These are phyloP conservation scores for Tetrahymena malaccensis DNA, from an alignment of 73 alveolate genomes.

Conservation along the genomic window DNA sequence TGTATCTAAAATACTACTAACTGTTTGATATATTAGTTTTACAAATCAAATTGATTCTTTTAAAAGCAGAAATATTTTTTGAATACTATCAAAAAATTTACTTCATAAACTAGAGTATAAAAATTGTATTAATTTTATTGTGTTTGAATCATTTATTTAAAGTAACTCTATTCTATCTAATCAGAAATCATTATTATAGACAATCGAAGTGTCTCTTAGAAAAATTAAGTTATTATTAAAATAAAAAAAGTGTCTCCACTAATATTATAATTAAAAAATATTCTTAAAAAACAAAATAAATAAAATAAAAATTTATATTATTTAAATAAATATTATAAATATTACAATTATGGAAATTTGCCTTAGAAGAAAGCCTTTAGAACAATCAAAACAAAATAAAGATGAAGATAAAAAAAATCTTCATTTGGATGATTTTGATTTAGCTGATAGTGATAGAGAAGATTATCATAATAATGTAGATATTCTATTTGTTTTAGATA, in stretches of 20 bases:
- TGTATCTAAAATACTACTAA: no score
- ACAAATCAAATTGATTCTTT: no score
- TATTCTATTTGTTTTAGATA: neutral
- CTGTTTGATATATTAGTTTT: no score
- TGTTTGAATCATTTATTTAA: no score
- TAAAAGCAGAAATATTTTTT: no score
- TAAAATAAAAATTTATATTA: neutral
- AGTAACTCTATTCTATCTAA: no score
- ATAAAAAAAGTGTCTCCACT: neutral
- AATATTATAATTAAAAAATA: neutral
- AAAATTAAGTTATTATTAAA: neutral
- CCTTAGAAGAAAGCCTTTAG: neutral
- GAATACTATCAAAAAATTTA: no score
- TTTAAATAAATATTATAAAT: neutral
- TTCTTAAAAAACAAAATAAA: neutral
- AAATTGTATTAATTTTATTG: no score
- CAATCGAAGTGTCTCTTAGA: neutral
- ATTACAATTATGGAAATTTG: neutral
- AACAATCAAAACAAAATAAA: neutral
- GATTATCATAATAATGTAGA: neutral
- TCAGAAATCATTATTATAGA: neutral
- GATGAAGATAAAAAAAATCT: neutral
- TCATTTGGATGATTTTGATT: neutral
- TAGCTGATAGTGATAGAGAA: neutral
- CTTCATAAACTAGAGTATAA: no score